Percentiles rank a stretch among this genome's conserved stretches.
phyloP scores from a whole-genome alignment of 768 basidiomycete species.

The Termitomyces heimii region DNA sequence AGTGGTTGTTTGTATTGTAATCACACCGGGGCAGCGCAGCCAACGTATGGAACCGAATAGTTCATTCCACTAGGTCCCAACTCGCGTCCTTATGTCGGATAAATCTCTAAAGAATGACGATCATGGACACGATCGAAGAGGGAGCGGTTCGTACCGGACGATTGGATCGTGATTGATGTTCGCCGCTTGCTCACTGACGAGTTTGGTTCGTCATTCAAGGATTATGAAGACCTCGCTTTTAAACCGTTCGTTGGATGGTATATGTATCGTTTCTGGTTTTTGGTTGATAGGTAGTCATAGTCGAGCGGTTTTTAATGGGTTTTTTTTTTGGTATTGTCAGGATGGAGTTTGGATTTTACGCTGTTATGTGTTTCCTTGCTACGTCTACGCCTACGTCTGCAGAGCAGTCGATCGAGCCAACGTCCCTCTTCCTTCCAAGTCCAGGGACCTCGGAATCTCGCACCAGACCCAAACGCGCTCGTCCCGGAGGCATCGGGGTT shows the following conservation, averaged over 20 bases:
- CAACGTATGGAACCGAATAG: too few species aligned
- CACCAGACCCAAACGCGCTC: not conserved
- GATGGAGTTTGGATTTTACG: not conserved
- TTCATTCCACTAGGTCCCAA: not conserved
- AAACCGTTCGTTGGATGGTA: conserved; percentile 2
- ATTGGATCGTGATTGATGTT: conserved; percentile 4
- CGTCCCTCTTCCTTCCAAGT: not conserved
- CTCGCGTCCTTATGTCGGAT: not conserved
- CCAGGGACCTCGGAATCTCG: not conserved
- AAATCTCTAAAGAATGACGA: not conserved
- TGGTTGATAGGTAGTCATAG: too few species aligned
- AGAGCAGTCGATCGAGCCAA: not conserved
- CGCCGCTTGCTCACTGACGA: not conserved
- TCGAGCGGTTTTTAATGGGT: too few species aligned
- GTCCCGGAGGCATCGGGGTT: not conserved
- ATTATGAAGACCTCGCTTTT: not conserved
- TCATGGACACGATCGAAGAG: conserved; percentile 1
- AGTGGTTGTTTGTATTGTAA: too few species aligned
- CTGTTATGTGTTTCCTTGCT: too few species aligned
- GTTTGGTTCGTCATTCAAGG: not conserved
- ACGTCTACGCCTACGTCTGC: not conserved
- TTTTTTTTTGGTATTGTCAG: too few species aligned
- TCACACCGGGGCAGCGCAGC: too few species aligned
- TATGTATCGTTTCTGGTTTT: too few species aligned
- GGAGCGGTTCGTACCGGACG: not conserved